Base-by-base conservation (phyloP, 495 filamentous ascomycete species). In the Aspergillus sclerotioniger region DNA sequence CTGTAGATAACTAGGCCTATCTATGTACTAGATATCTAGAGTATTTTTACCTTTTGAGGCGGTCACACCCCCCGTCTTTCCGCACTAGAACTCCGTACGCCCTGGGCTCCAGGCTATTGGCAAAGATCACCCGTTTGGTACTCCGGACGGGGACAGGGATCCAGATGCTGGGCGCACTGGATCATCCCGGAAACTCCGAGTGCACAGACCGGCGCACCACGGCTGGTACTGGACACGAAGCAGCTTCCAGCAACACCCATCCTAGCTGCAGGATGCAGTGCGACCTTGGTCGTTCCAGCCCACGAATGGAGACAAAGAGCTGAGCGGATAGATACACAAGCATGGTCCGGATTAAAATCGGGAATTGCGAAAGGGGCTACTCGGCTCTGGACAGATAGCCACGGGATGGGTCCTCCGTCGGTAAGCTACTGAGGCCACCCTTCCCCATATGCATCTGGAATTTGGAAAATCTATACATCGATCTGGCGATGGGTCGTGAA, bases 241-340 rank as follows among this genome's bases (percentile, higher is more conserved):
- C 47, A 16, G 31, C n/a, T 16, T 50, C 12, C 47, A 32, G 8
- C 13, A 41, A 31, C 47, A 53, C 41, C 56, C 48, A 46, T 54
- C 57, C 51, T 50, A 41, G 41, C 59, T 61, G 59, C 59, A 61
- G 49, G 35, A 37, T 61, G 59, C 59, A 57, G 59, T 57, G 48
- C 59, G 45, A 60, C 58, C 46, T 35, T 55, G 48, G 20, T 10
- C 19, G 48, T 53, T 41, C 47, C 56, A 58, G 37, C 53, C 19
- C 45, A 52, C 29, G 54, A 21, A 56, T 37, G 33, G 21, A 35
- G 28, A 8, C 28, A 2, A 31, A 33, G 17, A 37, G 13, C 20
- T 29, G 12, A 29, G 28, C 31, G 16, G n/a, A 29, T 16, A 59
- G 44, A n/a, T 54, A 51, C 37, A 51, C 51, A 49, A 54, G 56